Evolutionary conservation across 768 basidiomycete species (phyloP), one percentile per base, ranked within the genome.

Genomic region (Butyriboletus loyo): DNA sequence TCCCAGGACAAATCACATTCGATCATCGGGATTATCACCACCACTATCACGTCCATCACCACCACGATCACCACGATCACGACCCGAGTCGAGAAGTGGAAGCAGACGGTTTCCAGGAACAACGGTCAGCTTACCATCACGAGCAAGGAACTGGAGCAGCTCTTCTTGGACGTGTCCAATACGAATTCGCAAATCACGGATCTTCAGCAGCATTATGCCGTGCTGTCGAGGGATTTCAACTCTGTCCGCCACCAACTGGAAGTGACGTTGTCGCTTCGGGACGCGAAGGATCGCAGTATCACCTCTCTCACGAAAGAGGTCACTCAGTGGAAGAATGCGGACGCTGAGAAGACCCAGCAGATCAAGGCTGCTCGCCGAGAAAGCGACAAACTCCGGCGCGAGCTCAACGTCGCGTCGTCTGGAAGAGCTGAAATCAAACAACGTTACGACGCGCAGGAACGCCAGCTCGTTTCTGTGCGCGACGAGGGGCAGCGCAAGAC

Each of bases 111-210:
- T 7, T 1, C n/a, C 21, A 28, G 17, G 27, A 13, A 19, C 28
- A 51, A 31, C 2, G 49, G 30, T 11, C 40, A 41, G n/a, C 4
- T 41, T 14, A 49, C 15, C 8, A 36, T 58, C 54, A 48, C 46
- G 22, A 27, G 11, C 32, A 44, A 28, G 32, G 55, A 58, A 2
- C 38, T 58, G 24, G 49, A 58, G 6, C 43, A 31, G 6, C 28
- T 57, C 42, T 44, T 38, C 21, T 32, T 24, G 2, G 36, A 50
- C 1, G 9, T 58, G 21, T 43, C 55, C 28, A 24, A 4, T 15
- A 43, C 50, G 3, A 46, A 39, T 8, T 42, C 50, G 17, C 43
- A 30, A 8, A 19, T 53, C 10, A 25, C 24, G 17, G 40, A 31
- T n/a, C 22, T 58, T 22, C 55, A 39, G 35, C 24, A 42, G 36